Percentiles rank a stretch among this genome's conserved stretches.
Conservation (phyloP, 805 yeast species). For the Metschnikowia drakensbergensis region DNA sequence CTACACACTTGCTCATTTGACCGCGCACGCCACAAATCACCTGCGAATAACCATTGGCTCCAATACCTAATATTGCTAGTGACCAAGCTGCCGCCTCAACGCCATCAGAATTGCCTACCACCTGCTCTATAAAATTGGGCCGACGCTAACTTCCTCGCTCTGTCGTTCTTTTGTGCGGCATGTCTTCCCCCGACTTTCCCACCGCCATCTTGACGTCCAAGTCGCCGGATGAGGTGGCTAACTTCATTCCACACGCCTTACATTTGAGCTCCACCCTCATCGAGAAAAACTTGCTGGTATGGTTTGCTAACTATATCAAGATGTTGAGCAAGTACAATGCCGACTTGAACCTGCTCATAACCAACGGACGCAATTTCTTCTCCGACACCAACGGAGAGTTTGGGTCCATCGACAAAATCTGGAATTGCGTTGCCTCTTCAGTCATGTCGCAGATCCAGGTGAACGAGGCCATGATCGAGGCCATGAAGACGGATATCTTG, state of each 20-base stretch:
- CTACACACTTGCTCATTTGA: constrained; percentile 1
- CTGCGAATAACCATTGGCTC: background rate
- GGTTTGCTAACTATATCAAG: constrained; percentile 30
- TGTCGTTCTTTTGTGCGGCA: background rate
- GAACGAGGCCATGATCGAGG: constrained; percentile 44
- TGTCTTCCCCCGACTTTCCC: constrained; percentile 21
- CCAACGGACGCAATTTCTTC: constrained; percentile 23
- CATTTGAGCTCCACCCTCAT: constrained; percentile 27
- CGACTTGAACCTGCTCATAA: constrained; percentile 20
- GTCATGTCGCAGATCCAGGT: constrained; percentile 46
- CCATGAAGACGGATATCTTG: constrained; percentile 52
- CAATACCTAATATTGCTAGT: background rate
- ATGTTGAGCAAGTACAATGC: constrained; percentile 21
- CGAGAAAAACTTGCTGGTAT: constrained; percentile 28
- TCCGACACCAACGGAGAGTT: constrained; percentile 24
- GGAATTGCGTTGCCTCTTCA: constrained; percentile 48
- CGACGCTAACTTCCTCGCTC: background rate
- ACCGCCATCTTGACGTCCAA: constrained; percentile 41
- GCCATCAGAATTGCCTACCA: background rate
- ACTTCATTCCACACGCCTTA: constrained; percentile 34
- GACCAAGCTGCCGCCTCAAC: background rate
- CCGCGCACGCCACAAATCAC: background rate
- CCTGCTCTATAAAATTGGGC: background rate
- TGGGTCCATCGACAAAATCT: constrained; percentile 40
- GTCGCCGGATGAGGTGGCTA: constrained; percentile 40